Evolutionary conservation across 768 basidiomycete species (phyloP), one percentile per base, ranked within the genome.

Genomic region (Termitomyces sp.): DNA sequence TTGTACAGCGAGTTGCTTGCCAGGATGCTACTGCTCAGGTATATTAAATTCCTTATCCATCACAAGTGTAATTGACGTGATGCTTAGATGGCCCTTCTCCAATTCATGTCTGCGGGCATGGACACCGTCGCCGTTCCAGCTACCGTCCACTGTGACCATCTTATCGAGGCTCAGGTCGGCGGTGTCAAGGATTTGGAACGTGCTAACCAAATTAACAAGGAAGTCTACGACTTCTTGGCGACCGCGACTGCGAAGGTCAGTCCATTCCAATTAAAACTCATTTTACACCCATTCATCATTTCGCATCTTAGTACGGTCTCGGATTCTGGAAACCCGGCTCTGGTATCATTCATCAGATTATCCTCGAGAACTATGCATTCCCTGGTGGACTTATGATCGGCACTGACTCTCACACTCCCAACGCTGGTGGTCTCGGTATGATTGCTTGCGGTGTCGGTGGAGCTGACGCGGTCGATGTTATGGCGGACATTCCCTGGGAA

Each of bases 31-130:
- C 91, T 16, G 89, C 90, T 38, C 89, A 91, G 76, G 89, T 89
- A 59, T 33, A 73, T 60, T 11, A 12, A 38, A 41, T 11, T 7
- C 3, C 22, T 56, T 35, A 49, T 27, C 39, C 52, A 57, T 62
- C 54, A 63, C 29, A 45, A 52, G n/a, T 44, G 53, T 53, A 53
- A 63, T 64, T 70, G 64, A 73, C 66, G 65, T 72, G 70, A 73
- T 62, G 40, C 7, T 49, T 10, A 98, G 92, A 99, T 99, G 97
- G 97, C 97, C 18, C 84, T 99, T 53, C 82, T 99, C 61, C 97
- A 99, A 81, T 99, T 99, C 84, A 99, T 99, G 97, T 98, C 97
- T 49, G 94, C 97, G 16, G 96, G 96, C 60, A 94, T 99, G 83
- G 92, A 92, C 69, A 96, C 94, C 43, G 93, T 92, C 38, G 96